Base-by-base conservation (phyloP, 192 early-diverging fungal species). In the Coemansia erecta region DNA sequence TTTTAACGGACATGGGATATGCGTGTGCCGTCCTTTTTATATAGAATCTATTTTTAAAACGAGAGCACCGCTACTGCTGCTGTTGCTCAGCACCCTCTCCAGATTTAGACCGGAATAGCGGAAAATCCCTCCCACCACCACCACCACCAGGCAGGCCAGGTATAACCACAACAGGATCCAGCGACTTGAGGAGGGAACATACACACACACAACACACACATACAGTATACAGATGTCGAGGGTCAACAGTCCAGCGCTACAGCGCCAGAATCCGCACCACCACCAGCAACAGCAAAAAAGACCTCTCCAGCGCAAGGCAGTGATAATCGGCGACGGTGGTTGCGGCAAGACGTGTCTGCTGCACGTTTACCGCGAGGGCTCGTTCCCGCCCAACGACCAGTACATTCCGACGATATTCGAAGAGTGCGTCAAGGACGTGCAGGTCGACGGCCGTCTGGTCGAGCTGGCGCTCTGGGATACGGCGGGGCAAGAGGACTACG, bases 381-480 rank as follows among this genome's bases (percentile, higher is more conserved):
- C 82, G 43, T 95, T 95, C 81, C 93, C 93, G 59, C 74, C 71
- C 7, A 58, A 74, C 58, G 61, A 68, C 62, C 65, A 82, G 33
- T 90, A 92, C 77, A 85, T 89, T 26, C 94, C 94, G 24, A 97
- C 94, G 6, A 89, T 95, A 51, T 96, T 95, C 73, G 95, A 98
- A 62, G 96, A 94, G 78, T 91, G 89, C 64, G 92, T 98, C 43
- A 87, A 91, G 23, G 93, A 96, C 56, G 84, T 98, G 35, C 82
- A 88, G 50, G 85, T 94, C 31, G 92, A 97, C 73, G 92, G 90
- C 48, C 89, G 87, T 68, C 79, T 80, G 40, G 90, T 96, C 33
- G 90, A 97, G 70, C 81, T 98, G 33, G 92, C 92, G 44, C 80
- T 97, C 42, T 98, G 94, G 93, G 95, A 98, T 89, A 97, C 94